phyloP scores from a whole-genome alignment of 2,329 filamentous ascomycete genomes.

The Phaeoacremonium minimum region DNA sequence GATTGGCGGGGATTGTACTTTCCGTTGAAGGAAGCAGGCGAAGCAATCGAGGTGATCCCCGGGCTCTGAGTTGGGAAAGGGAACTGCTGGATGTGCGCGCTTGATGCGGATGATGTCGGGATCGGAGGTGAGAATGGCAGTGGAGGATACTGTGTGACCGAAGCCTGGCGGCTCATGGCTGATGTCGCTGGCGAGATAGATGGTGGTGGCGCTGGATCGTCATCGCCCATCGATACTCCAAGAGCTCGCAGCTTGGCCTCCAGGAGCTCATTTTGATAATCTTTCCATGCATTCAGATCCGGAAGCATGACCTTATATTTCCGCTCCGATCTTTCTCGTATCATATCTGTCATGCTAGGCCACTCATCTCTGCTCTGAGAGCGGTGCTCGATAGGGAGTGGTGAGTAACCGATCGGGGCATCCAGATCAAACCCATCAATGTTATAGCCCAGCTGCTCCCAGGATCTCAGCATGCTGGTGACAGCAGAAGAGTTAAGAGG shows the following conservation, averaged over 20 bases:
- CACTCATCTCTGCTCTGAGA: constrained; percentile 66
- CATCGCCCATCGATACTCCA: constrained; percentile 76
- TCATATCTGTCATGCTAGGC: constrained; percentile 58
- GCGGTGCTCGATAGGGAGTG: constrained; percentile 31
- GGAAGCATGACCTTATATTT: constrained; percentile 64
- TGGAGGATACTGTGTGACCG: constrained; percentile 65
- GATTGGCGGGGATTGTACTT: constrained; percentile 70
- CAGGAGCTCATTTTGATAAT: constrained; percentile 76
- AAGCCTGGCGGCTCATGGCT: constrained; percentile 62
- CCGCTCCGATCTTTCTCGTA: constrained; percentile 46
- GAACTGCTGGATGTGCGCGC: constrained; percentile 57
- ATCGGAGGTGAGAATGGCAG: constrained; percentile 81
- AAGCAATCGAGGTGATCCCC: constrained; percentile 60
- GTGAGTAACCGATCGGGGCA: constrained; percentile 32
- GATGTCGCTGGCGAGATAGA: constrained; percentile 64
- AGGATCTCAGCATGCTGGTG: constrained; percentile 57
- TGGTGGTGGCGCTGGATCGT: constrained; percentile 58
- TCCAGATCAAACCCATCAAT: constrained; percentile 64
- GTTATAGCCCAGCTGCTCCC: constrained; percentile 67
- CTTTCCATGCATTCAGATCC: constrained; percentile 65
- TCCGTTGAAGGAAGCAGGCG: constrained; percentile 65
- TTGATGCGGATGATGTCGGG: constrained; percentile 72
- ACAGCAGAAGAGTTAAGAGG: constrained; percentile 55
- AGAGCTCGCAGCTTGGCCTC: constrained; percentile 91
- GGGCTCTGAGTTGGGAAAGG: constrained; percentile 59